A percentile compares a stretch with the other conserved stretches of the same genome.
These are phyloP conservation scores for Cordyceps pruinosa DNA, from an alignment of 2,329 filamentous ascomycete genomes.

Conservation along the genomic window DNA sequence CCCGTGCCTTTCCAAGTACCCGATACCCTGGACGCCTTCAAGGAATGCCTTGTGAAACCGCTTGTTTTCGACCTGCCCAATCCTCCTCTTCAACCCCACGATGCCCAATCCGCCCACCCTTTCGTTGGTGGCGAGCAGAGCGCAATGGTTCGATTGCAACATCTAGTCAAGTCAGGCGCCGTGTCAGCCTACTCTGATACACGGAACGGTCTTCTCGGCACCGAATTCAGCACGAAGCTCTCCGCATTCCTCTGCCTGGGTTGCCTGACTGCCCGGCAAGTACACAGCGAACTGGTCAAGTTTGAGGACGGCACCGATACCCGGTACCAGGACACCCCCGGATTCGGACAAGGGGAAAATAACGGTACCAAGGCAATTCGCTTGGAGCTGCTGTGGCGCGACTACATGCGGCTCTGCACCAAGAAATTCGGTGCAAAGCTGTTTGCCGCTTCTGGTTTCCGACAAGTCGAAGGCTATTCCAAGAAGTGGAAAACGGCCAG, in stretches of 20 bases:
- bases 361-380: slow-evolving; percentile 62
- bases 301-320: slow-evolving; percentile 59
- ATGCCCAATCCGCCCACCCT: slow-evolving; percentile 53
- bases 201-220: slow-evolving; percentile 63
- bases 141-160: slow-evolving; percentile 50
- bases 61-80: slow-evolving; percentile 44
- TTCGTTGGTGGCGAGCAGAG: slow-evolving; percentile 61
- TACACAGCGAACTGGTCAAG: slow-evolving; percentile 59
- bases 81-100: slow-evolving; percentile 46
- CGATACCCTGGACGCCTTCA: slow-evolving; percentile 43
- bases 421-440: slow-evolving; percentile 61
- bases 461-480: slow-evolving; percentile 33
- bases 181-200: slow-evolving; percentile 62
- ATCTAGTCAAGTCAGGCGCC: slow-evolving; percentile 54
- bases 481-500: slow-evolving; percentile 44
- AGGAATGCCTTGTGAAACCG: slow-evolving; percentile 50
- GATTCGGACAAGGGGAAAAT: slow-evolving; percentile 65
- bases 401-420: slow-evolving; percentile 73
- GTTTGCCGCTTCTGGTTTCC: slow-evolving; percentile 60
- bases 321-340: slow-evolving; percentile 34
- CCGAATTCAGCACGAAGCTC: slow-evolving; percentile 68
- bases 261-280: slow-evolving; percentile 63
- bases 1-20: slow-evolving; percentile 57
- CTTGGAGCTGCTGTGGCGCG: slow-evolving; percentile 70
- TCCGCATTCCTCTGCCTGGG: slow-evolving; percentile 68